These are phyloP conservation scores for Clonostachys byssicola DNA, from an alignment of 2,329 filamentous ascomycete species.

Conservation along the genomic window DNA sequence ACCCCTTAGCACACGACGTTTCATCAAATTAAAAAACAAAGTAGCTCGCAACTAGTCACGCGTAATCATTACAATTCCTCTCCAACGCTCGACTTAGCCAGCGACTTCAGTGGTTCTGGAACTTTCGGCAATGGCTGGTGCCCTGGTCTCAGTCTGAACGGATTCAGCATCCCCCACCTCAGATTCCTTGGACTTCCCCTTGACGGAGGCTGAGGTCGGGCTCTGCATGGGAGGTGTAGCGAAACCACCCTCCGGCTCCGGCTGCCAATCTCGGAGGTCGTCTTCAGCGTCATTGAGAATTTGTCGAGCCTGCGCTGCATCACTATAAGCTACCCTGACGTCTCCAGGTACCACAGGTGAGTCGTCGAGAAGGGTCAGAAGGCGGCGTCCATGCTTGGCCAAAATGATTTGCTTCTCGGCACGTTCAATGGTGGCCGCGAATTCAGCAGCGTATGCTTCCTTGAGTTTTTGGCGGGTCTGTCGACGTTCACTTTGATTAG, in stretches of 20 bases:
- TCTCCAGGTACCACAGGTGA: slow-evolving; percentile 87
- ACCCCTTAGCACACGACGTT: no score
- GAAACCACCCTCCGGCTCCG: slow-evolving; percentile 16
- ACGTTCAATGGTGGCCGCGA: slow-evolving; percentile 87
- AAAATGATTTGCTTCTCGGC: slow-evolving; percentile 96
- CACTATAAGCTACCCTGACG: slow-evolving; percentile 61
- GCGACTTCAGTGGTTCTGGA: neutral
- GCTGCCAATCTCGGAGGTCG: slow-evolving; percentile 74
- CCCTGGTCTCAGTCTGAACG: neutral
- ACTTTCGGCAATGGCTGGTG: neutral
- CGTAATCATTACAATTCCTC: no score
- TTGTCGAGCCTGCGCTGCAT: slow-evolving; percentile 67
- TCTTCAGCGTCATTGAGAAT: slow-evolving; percentile 91
- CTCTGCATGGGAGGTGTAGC: no score
- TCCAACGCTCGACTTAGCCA: slow-evolving; percentile 12
- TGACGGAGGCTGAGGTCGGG: slow-evolving; percentile 1
- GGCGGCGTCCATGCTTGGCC: slow-evolving; percentile 81
- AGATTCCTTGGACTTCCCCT: slow-evolving; percentile 17
- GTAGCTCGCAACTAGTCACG: no score
- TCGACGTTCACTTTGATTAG: neutral
- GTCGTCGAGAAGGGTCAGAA: slow-evolving; percentile 85
- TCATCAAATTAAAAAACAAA: no score
- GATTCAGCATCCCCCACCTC: neutral
- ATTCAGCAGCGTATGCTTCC: slow-evolving; percentile 86
- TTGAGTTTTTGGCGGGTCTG: slow-evolving; percentile 95